A percentile compares a stretch with the other conserved stretches of the same genome.
Evolutionary conservation across 2,329 filamentous ascomycete genomes (phyloP).

Genomic region (Geoglossum cookeanum): DNA sequence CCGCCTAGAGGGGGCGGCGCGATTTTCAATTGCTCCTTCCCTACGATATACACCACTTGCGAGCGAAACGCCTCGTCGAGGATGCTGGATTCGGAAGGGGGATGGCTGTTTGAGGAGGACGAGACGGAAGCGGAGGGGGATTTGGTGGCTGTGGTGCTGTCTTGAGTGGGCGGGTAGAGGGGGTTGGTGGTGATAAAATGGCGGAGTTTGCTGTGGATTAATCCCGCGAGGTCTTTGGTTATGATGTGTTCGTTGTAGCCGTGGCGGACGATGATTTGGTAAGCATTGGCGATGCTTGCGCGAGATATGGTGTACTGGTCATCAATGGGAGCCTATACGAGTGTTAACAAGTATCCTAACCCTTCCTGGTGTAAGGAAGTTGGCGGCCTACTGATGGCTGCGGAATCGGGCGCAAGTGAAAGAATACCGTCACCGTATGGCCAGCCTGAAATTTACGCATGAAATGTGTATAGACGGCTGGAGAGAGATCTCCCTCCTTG

Average conservation of each 20-base stretch:
- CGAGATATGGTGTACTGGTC: constrained; percentile 29
- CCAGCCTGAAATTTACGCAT: constrained; percentile 48
- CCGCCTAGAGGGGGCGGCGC: constrained; percentile 14
- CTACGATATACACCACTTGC: constrained; percentile 17
- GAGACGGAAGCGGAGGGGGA: too few species aligned
- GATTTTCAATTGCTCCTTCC: constrained; percentile 42
- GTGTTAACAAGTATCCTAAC: background rate
- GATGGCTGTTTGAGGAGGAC: background rate
- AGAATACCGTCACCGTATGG: constrained; percentile 53
- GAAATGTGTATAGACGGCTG: constrained; percentile 53
- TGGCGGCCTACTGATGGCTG: constrained; percentile 27
- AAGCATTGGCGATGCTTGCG: constrained; percentile 38
- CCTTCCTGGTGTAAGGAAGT: background rate
- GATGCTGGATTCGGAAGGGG: constrained; percentile 13
- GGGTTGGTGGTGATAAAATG: constrained; percentile 23
- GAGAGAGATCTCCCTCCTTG: constrained; percentile 47
- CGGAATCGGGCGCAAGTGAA: constrained; percentile 48
- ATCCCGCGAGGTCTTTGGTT: constrained; percentile 38
- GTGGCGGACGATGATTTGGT: constrained; percentile 49
- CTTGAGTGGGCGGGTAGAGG: background rate
- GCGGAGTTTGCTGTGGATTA: constrained; percentile 41
- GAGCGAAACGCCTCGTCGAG: constrained; percentile 23
- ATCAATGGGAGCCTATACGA: constrained; percentile 15
- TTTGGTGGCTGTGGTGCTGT: background rate
- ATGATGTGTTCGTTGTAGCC: constrained; percentile 57